These are phyloP conservation scores for Scytalidium lignicola DNA, from an alignment of 2,329 filamentous ascomycete genomes.

Conservation along the genomic window DNA sequence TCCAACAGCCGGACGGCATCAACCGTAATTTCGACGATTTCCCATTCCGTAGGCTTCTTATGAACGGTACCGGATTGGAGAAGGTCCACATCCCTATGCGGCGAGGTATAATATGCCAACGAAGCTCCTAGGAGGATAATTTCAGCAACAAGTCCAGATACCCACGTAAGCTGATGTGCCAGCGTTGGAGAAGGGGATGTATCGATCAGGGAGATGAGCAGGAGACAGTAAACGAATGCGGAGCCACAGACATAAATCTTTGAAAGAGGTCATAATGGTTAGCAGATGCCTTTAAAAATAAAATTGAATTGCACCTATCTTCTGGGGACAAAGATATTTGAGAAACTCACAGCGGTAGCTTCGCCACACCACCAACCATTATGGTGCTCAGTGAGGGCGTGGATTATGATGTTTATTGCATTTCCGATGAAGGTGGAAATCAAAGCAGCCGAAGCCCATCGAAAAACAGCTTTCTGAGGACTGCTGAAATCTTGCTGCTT, in stretches of 20 bases:
- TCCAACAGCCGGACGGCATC: conserved; percentile 65
- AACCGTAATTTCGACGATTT: conserved; percentile 60
- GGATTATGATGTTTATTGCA: conserved; percentile 66
- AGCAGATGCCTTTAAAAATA: no score
- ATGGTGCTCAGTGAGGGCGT: conserved; percentile 62
- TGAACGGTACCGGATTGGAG: conserved; percentile 30
- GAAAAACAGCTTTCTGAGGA: conserved; percentile 67
- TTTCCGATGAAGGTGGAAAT: conserved; percentile 73
- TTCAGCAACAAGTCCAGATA: conserved; percentile 67
- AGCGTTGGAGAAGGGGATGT: conserved; percentile 74
- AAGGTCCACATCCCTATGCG: conserved; percentile 53
- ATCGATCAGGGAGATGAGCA: conserved; percentile 83
- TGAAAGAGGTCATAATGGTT: neutral
- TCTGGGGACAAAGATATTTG: conserved; percentile 4
- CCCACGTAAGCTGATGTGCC: conserved; percentile 78
- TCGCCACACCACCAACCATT: conserved; percentile 80
- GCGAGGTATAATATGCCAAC: conserved; percentile 60
- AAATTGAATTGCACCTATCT: no score
- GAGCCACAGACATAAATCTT: conserved; percentile 83
- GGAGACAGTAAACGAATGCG: conserved; percentile 80
- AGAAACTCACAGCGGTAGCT: conserved; percentile 61
- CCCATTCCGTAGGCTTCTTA: conserved; percentile 45
- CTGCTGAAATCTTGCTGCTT: conserved; percentile 53
- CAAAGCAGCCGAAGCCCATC: conserved; percentile 66
- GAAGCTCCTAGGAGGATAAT: conserved; percentile 65